Percentiles rank a stretch among this genome's conserved stretches.
Evolutionary conservation across 495 filamentous ascomycete genomes (phyloP).

Genomic region (Clavariopsis aquatica): DNA sequence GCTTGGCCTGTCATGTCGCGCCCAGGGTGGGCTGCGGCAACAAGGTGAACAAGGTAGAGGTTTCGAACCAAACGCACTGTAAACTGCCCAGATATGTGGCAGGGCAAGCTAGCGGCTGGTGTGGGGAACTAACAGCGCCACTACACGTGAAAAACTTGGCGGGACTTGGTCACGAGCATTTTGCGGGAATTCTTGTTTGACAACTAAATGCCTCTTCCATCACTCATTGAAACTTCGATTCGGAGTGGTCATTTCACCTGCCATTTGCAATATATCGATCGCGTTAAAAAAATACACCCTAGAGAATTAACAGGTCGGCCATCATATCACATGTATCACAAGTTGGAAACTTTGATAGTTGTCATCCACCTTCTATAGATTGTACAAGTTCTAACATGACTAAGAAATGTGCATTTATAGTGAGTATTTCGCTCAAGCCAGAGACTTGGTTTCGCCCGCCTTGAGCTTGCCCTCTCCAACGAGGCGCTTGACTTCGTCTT

Average conservation of each 20-base stretch:
- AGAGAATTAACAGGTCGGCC: no score
- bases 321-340: no score
- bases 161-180: not conserved
- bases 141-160: slow-evolving; percentile 1
- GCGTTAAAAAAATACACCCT: no score
- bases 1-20: slow-evolving; percentile 33
- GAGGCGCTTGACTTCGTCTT: slow-evolving; percentile 69
- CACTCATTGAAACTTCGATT: no score
- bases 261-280: no score
- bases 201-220: no score
- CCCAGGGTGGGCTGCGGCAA: slow-evolving; percentile 10
- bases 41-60: slow-evolving; percentile 11
- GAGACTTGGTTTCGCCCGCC: slow-evolving; percentile 62
- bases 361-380: not conserved
- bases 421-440: slow-evolving; percentile 16
- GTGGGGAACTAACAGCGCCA: not conserved
- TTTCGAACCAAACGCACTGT: not conserved
- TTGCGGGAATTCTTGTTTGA: no score
- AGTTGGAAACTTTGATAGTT: no score
- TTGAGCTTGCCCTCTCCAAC: slow-evolving; percentile 79
- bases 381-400: not conserved
- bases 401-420: not conserved
- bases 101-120: not conserved
- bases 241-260: no score
- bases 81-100: not conserved